Base-by-base conservation (phyloP, 352 stramenopile genomes). In the Phytophthora sp. region DNA sequence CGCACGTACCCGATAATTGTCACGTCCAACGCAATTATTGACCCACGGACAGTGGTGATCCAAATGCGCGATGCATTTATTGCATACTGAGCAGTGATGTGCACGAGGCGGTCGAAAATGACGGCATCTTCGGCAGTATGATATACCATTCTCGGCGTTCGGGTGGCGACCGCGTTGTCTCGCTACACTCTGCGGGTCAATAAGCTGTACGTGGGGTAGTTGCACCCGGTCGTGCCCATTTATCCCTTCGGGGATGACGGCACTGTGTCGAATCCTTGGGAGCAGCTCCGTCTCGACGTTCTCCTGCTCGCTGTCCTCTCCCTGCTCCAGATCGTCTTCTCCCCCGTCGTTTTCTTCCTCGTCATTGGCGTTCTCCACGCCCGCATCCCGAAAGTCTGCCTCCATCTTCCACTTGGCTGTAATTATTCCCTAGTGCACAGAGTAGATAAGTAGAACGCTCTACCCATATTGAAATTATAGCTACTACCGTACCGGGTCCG, bases 1-100 rank as follows among this genome's bases (percentile, higher is more conserved):
- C 29, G n/a, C 31, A n/a, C 76, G 13, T 79, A 89, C 80, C 49
- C 79, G 98, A 81, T 99, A 97, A 77, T 99, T 99, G 61, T 94
- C 86, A 42, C 97, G 94, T 42, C 96, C 97, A 50, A 99, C 89
- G 71, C 95, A 99, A 80, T 99, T 99, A 72, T 99, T 99, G 7
- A 99, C 87, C 96, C 96, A 99, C n/a, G 95, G 95, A 63, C 96
- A 98, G 75, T 99, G 94, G 84, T 99, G 96, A 71, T 99, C 97
- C 93, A 99, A 98, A 73, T 98, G 94, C 36, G 97, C 88, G 52
- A 98, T 91, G 55, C 93, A 98, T 53, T 86, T 66, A 54, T 93
- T 74, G 74, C 93, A 98, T 15, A 98, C 84, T 9, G 76, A 82
- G 49, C 81, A 90, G 56, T 90, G 81, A 51, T 90, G 79, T 3